Evolutionary conservation across 768 basidiomycete species (phyloP).

Genomic region (Boletus rufocinnamomeus): DNA sequence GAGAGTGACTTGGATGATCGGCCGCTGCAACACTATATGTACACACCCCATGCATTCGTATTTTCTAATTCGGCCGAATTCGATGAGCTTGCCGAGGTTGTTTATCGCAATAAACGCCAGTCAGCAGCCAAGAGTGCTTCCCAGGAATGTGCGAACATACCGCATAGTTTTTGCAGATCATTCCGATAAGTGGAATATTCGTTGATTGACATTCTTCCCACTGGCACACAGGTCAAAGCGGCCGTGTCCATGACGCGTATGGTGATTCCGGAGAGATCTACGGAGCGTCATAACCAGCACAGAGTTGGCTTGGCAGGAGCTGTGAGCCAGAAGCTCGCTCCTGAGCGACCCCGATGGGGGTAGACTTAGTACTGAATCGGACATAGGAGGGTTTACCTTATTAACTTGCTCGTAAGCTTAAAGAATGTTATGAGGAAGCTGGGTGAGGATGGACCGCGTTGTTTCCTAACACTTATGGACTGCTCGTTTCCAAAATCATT

Average conservation of each 20-base stretch:
- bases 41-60: not conserved
- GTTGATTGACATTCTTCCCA: not conserved
- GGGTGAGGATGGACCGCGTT: too few species aligned
- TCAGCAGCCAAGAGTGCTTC: not conserved
- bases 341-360: not conserved
- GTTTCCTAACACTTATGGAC: too few species aligned
- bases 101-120: not conserved
- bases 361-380: not conserved
- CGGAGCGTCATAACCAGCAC: not conserved
- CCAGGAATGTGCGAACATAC: not conserved
- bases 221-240: not conserved
- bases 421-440: not conserved
- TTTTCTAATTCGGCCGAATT: not conserved
- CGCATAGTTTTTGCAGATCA: not conserved
- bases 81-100: not conserved
- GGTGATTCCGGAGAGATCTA: not conserved
- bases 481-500: too few species aligned
- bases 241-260: not conserved
- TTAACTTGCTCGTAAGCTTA: not conserved
- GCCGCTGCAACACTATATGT: not conserved
- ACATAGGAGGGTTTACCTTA: not conserved
- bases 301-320: too few species aligned
- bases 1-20: not conserved
- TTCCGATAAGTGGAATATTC: not conserved
- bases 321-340: not conserved